phyloP scores from a whole-genome alignment of 2,329 filamentous ascomycete species.

The Ophiostoma australiae region DNA sequence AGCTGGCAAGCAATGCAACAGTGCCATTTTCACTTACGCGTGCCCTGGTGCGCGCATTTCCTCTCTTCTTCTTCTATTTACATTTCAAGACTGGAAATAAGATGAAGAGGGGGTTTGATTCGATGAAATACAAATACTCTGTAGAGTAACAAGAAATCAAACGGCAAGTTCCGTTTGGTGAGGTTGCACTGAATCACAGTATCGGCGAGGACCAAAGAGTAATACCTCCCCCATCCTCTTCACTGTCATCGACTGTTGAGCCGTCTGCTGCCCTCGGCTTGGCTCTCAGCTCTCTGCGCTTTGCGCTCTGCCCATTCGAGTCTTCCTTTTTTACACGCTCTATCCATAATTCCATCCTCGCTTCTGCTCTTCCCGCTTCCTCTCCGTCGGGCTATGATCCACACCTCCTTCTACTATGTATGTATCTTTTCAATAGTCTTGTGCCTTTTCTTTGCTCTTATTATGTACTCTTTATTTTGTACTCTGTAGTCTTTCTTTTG shows the following conservation, averaged over 20 bases:
- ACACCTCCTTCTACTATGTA: neutral
- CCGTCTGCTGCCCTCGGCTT: neutral
- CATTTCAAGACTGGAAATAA: neutral
- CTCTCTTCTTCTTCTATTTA: neutral
- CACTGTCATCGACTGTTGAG: neutral
- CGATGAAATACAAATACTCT: no score
- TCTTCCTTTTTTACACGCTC: constrained; percentile 10
- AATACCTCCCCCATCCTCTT: no score
- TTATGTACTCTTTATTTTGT: neutral
- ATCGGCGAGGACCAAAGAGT: neutral
- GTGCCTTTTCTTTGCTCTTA: neutral
- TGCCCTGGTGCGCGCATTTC: constrained; percentile 1
- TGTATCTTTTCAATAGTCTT: neutral
- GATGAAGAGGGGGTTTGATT: neutral
- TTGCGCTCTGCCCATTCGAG: no score
- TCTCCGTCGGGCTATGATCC: constrained; percentile 14
- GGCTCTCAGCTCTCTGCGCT: neutral
- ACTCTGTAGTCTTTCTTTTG: neutral
- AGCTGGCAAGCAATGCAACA: neutral
- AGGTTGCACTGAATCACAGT: neutral
- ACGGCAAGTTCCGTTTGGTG: neutral
- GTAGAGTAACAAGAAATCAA: neutral
- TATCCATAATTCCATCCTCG: constrained; percentile 8
- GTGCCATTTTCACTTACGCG: neutral
- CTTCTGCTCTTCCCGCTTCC: constrained; percentile 1